Evolutionary conservation across 805 yeast species (phyloP).

Genomic region (Cyberlindnera bimundalis): DNA sequence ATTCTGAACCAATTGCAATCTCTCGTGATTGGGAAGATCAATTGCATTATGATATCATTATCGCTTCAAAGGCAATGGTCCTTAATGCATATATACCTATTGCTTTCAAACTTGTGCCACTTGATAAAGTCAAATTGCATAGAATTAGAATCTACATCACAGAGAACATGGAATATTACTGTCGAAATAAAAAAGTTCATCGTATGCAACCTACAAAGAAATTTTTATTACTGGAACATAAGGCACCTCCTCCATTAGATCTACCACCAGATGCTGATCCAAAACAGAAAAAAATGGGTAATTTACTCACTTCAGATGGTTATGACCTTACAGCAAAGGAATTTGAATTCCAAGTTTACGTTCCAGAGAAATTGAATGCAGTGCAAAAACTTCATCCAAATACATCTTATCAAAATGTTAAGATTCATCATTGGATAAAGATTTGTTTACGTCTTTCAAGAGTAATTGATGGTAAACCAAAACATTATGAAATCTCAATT

Average conservation of each 20-base stretch:
- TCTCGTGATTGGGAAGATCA: slow-evolving; percentile 93
- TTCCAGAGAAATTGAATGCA: slow-evolving; percentile 65
- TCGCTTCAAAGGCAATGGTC: slow-evolving; percentile 85
- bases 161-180: slow-evolving; percentile 87
- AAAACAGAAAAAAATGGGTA: slow-evolving; percentile 40
- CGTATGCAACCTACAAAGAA: slow-evolving; percentile 88
- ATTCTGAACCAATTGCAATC: slow-evolving; percentile 89
- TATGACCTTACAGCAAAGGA: slow-evolving; percentile 70
- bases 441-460: slow-evolving; percentile 77
- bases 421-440: slow-evolving; percentile 94
- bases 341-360: slow-evolving; percentile 79
- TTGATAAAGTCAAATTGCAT: slow-evolving; percentile 82
- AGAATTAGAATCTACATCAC: slow-evolving; percentile 82
- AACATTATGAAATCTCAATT: slow-evolving; percentile 90
- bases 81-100: slow-evolving; percentile 82
- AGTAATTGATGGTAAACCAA: slow-evolving; percentile 63
- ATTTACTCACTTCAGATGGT: slow-evolving; percentile 33
- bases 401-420: slow-evolving; percentile 73
- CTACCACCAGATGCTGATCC: slow-evolving; percentile 32
- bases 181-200: slow-evolving; percentile 83
- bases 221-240: slow-evolving; percentile 75
- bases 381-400: slow-evolving; percentile 74
- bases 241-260: slow-evolving; percentile 46
- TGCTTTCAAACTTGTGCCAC: slow-evolving; percentile 77
- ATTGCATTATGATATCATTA: slow-evolving; percentile 81